Conservation (phyloP, 2,329 filamentous ascomycete genomes). For the Pezicula neosporulosa region DNA sequence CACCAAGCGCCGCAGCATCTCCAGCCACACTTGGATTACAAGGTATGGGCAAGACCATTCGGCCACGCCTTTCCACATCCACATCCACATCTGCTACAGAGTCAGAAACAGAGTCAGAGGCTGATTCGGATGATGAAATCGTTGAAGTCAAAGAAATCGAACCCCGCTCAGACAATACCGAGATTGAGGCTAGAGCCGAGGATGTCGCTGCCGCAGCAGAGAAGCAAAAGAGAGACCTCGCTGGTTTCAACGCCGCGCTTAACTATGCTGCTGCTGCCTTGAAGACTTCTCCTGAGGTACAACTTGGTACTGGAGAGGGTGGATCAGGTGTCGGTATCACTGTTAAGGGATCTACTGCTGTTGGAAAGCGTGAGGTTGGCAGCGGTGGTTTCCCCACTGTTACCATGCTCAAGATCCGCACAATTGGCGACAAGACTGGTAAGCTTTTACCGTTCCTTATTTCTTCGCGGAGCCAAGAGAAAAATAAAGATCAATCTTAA, state of each 20-base stretch:
- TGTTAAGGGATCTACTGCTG: slow-evolving; percentile 8
- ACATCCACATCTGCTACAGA: slow-evolving; percentile 3
- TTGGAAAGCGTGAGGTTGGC: background rate
- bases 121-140: background rate
- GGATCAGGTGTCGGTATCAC: slow-evolving; percentile 32
- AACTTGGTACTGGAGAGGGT: slow-evolving; percentile 42
- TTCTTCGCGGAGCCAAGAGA: background rate
- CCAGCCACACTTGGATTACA: slow-evolving; percentile 1
- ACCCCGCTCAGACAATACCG: slow-evolving; percentile 5
- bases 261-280: slow-evolving; percentile 42
- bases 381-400: background rate
- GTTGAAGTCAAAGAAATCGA: slow-evolving; percentile 3
- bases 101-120: slow-evolving; percentile 7
- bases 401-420: slow-evolving; percentile 2
- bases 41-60: slow-evolving; percentile 1
- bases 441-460: too few relatives aligned
- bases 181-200: slow-evolving; percentile 3
- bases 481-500: background rate
- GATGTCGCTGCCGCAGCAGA: slow-evolving; percentile 25
- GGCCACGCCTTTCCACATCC: slow-evolving; percentile 1
- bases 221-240: slow-evolving; percentile 45
- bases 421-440: background rate
- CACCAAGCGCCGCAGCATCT: background rate
- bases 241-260: slow-evolving; percentile 44
- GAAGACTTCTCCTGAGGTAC: slow-evolving; percentile 42